Percentiles rank a stretch among this genome's conserved stretches.
Evolutionary conservation across 805 yeast genomes (phyloP).

Genomic region (Saccharomyces paradoxus): DNA sequence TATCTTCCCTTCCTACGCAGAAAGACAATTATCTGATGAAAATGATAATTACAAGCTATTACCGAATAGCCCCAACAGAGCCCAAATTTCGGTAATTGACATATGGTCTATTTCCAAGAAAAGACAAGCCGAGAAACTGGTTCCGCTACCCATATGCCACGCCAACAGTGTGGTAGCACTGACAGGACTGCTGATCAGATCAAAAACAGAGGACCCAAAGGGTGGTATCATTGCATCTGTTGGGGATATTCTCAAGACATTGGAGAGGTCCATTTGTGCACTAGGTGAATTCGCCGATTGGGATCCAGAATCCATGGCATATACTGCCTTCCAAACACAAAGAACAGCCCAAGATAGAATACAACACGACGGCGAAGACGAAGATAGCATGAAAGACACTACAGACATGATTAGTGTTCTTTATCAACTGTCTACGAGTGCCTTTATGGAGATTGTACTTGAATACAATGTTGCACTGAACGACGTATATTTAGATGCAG

Average conservation of each 20-base stretch:
- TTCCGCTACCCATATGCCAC: constrained; percentile 58
- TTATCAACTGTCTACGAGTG: constrained; percentile 56
- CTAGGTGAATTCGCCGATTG: constrained; percentile 40
- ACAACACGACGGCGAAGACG: constrained; percentile 1
- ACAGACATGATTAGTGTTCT: constrained; percentile 40
- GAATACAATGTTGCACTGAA: constrained; percentile 55
- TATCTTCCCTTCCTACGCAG: background rate
- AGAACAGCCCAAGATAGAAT: background rate
- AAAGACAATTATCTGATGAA: background rate
- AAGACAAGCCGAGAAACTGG: constrained; percentile 52
- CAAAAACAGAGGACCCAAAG: constrained; percentile 56
- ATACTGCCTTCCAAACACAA: background rate
- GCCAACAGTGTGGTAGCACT: constrained; percentile 55
- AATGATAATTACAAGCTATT: background rate
- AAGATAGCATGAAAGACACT: constrained; percentile 12
- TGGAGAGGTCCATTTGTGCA: constrained; percentile 54
- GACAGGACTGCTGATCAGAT: constrained; percentile 41
- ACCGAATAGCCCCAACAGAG: constrained; percentile 4
- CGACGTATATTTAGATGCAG: constrained; percentile 54
- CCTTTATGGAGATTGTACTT: constrained; percentile 57
- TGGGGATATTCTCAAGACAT: constrained; percentile 48
- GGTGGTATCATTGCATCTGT: constrained; percentile 46
- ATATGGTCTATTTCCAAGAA: constrained; percentile 26
- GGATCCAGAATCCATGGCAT: constrained; percentile 9
- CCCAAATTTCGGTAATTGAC: constrained; percentile 15